Evolutionary conservation across 805 yeast species (phyloP).

Genomic region (Martiniozyma abietophila): DNA sequence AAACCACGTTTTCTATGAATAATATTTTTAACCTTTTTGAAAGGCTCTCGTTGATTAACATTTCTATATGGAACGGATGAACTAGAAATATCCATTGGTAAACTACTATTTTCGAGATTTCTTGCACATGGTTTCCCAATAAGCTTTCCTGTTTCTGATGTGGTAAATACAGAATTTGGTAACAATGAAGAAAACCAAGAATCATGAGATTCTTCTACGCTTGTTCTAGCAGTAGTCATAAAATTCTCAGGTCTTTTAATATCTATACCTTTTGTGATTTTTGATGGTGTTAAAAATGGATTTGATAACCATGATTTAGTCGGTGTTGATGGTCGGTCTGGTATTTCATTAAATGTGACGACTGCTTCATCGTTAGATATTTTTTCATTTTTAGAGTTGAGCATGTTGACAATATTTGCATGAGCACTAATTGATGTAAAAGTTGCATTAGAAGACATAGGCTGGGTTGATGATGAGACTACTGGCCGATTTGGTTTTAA

Average conservation of each 20-base stretch:
- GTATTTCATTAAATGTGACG: too few species aligned
- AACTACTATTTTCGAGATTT: background rate
- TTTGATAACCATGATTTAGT: constrained; percentile 1
- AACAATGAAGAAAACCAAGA: constrained; percentile 24
- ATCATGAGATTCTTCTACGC: constrained; percentile 4
- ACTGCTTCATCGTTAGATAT: constrained; percentile 3
- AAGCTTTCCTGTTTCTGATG: constrained; percentile 25
- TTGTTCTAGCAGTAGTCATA: too few species aligned
- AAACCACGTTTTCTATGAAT: background rate
- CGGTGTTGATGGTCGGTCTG: constrained; percentile 6
- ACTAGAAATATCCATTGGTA: background rate
- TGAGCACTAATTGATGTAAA: constrained; percentile 7
- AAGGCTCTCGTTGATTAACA: background rate
- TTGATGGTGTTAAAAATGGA: constrained; percentile 4
- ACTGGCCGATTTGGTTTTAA: constrained; percentile 20
- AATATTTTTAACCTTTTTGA: background rate
- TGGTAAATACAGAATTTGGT: constrained; percentile 24
- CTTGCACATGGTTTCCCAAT: constrained; percentile 17
- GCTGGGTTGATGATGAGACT: constrained; percentile 11
- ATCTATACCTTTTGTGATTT: constrained; percentile 1
- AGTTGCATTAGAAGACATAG: background rate
- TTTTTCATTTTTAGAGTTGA: constrained; percentile 9
- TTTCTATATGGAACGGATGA: too few species aligned
- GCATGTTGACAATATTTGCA: constrained; percentile 10
- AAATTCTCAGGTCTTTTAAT: background rate